These are phyloP conservation scores for Coelastrella sp. DNA, from an alignment of 139 green algal species.

Conservation along the genomic window DNA sequence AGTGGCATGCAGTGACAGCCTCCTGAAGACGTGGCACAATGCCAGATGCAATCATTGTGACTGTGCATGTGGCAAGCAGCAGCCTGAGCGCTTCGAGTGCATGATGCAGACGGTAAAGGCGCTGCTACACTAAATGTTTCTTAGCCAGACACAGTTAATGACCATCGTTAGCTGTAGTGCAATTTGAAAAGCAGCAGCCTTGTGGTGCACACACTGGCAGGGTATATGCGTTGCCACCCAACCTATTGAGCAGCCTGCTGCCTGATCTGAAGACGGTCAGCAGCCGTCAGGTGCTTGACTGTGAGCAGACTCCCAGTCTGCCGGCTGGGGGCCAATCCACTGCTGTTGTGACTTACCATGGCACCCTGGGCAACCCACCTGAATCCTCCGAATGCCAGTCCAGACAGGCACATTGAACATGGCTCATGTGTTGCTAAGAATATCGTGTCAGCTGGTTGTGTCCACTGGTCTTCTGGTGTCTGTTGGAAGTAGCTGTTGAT, in stretches of 20 bases:
- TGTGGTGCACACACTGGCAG: background rate
- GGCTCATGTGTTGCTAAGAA: slow-evolving; percentile 26
- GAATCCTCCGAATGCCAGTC: slow-evolving; percentile 26
- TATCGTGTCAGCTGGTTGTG: background rate
- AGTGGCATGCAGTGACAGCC: too few species aligned
- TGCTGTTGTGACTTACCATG: too few species aligned
- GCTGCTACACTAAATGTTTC: background rate
- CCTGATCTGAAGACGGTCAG: too few species aligned
- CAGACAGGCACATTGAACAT: slow-evolving; percentile 30
- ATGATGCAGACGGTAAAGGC: too few species aligned
- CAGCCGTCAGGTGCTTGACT: too few species aligned
- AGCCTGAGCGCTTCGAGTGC: background rate
- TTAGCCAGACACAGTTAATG: too few species aligned
- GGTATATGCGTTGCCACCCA: too few species aligned
- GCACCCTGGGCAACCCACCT: background rate
- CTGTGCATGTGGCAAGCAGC: background rate
- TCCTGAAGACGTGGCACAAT: too few species aligned
- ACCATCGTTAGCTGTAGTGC: background rate
- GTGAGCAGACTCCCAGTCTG: background rate
- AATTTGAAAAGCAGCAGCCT: background rate
- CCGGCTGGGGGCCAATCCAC: background rate
- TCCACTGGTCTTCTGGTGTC: background rate
- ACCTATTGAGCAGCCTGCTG: too few species aligned
- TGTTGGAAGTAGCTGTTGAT: slow-evolving; percentile 36
- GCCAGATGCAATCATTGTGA: too few species aligned